Evolutionary conservation across 2,329 filamentous ascomycete species (phyloP).

Genomic region (Fusarium globosum): DNA sequence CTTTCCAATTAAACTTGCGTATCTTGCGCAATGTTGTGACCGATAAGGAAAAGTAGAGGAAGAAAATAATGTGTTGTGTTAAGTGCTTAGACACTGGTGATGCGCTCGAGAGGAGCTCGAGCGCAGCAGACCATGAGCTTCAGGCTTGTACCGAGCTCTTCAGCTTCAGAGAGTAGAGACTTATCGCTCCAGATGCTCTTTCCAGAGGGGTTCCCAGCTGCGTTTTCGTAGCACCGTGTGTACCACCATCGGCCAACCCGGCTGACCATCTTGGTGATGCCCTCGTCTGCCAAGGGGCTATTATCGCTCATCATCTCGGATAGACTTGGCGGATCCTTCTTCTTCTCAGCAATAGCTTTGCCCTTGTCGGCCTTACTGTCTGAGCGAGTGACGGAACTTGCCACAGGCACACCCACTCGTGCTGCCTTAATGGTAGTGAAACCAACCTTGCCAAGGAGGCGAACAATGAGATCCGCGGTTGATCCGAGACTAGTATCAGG

Average conservation of each 20-base stretch:
- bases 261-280: slow-evolving; percentile 91
- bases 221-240: slow-evolving; percentile 86
- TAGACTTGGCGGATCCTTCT: slow-evolving; percentile 64
- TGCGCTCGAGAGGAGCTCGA: slow-evolving; percentile 74
- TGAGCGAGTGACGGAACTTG: slow-evolving; percentile 58
- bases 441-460: slow-evolving; percentile 73
- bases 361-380: slow-evolving; percentile 22
- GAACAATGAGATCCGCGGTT: slow-evolving; percentile 70
- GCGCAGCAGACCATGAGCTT: slow-evolving; percentile 93
- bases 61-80: slow-evolving; percentile 18
- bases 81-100: slow-evolving; percentile 58
- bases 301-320: slow-evolving; percentile 80
- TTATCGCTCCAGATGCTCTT: slow-evolving; percentile 82
- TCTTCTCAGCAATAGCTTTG: slow-evolving; percentile 38
- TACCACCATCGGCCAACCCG: slow-evolving; percentile 98
- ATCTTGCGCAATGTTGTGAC: slow-evolving; percentile 20
- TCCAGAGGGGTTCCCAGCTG: slow-evolving; percentile 59
- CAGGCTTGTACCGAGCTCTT: slow-evolving; percentile 86
- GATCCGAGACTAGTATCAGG: slow-evolving; percentile 70
- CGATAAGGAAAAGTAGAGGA: slow-evolving; percentile 26
- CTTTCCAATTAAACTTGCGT: slow-evolving; percentile 30
- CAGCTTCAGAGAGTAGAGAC: slow-evolving; percentile 82
- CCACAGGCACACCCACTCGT: slow-evolving; percentile 81
- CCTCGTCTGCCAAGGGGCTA: slow-evolving; percentile 78
- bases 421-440: slow-evolving; percentile 81